A percentile compares a stretch with the other conserved stretches of the same genome.
Conservation (phyloP, 2,329 filamentous ascomycete genomes). For the Lomentospora prolificans region DNA sequence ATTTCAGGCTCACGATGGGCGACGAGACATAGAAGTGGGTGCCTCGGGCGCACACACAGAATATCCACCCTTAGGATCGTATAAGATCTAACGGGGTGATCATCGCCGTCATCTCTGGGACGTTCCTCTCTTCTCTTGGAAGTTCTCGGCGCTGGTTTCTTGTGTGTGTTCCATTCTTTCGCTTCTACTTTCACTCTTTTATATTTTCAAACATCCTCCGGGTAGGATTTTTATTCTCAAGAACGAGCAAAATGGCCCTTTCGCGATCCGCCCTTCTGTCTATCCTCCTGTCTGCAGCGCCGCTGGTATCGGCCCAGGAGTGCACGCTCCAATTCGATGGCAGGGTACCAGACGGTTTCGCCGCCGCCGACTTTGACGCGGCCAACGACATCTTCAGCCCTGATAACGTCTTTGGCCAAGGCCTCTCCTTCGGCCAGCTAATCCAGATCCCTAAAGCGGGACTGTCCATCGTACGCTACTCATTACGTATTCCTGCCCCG, state of each 20-base stretch:
- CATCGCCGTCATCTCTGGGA: neutral
- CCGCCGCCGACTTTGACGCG: constrained; percentile 29
- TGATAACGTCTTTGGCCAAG: constrained; percentile 39
- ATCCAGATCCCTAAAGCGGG: constrained; percentile 34
- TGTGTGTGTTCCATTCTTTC: constrained; percentile 4
- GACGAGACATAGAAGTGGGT: neutral
- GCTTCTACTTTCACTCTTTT: neutral
- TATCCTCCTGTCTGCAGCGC: constrained; percentile 6
- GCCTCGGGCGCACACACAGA: neutral
- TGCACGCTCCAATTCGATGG: constrained; percentile 29
- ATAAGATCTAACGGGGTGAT: constrained; percentile 4
- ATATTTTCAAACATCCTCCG: constrained; percentile 8
- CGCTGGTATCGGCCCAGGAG: constrained; percentile 10
- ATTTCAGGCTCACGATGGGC: neutral
- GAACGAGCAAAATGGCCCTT: constrained; percentile 16
- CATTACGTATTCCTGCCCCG: constrained; percentile 9
- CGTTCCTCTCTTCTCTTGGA: constrained; percentile 2
- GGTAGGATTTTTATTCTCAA: constrained; percentile 15
- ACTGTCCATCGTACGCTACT: constrained; percentile 26
- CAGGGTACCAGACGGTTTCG: constrained; percentile 28
- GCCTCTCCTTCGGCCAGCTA: constrained; percentile 39
- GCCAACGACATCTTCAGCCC: constrained; percentile 38
- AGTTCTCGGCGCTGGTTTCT: neutral
- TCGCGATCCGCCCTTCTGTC: constrained; percentile 15
- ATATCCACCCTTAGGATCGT: neutral